Evolutionary conservation across 495 filamentous ascomycete species (phyloP).

Genomic region (Lasiosphaeriaceae sp.): DNA sequence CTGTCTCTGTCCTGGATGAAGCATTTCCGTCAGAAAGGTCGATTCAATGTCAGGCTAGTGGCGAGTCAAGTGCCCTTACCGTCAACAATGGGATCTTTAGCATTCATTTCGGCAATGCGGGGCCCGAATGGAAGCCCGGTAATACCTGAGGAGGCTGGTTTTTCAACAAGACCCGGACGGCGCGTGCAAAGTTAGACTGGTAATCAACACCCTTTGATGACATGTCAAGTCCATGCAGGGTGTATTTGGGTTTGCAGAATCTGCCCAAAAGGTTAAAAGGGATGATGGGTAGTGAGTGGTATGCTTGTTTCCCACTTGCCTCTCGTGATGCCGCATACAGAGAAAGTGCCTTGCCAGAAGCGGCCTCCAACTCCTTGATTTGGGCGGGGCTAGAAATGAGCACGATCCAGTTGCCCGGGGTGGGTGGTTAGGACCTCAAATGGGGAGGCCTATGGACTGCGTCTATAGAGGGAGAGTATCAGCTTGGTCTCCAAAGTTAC

Average conservation of each 20-base stretch:
- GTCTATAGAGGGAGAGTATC: no score
- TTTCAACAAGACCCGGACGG: constrained; percentile 25
- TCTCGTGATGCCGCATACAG: neutral
- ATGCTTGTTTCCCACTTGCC: neutral
- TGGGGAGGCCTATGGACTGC: neutral
- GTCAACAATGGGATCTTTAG: neutral
- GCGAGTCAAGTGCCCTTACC: constrained; percentile 6
- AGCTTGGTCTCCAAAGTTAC: no score
- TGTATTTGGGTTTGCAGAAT: constrained; percentile 3
- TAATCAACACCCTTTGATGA: constrained; percentile 21
- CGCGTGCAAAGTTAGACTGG: constrained; percentile 22
- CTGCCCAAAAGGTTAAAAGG: neutral
- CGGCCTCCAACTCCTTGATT: neutral
- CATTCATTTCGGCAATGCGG: constrained; percentile 1
- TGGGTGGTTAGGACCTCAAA: neutral
- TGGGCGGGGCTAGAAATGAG: neutral
- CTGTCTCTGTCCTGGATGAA: neutral
- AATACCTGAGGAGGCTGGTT: constrained; percentile 20
- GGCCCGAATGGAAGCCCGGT: neutral
- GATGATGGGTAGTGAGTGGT: neutral
- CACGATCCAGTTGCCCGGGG: neutral
- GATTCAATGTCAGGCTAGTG: neutral
- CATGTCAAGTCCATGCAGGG: constrained; percentile 5
- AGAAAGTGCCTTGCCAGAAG: neutral
- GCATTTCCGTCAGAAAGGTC: neutral